Conservation (phyloP, 441 rosid genomes). For the Dalechampia spathulata region DNA sequence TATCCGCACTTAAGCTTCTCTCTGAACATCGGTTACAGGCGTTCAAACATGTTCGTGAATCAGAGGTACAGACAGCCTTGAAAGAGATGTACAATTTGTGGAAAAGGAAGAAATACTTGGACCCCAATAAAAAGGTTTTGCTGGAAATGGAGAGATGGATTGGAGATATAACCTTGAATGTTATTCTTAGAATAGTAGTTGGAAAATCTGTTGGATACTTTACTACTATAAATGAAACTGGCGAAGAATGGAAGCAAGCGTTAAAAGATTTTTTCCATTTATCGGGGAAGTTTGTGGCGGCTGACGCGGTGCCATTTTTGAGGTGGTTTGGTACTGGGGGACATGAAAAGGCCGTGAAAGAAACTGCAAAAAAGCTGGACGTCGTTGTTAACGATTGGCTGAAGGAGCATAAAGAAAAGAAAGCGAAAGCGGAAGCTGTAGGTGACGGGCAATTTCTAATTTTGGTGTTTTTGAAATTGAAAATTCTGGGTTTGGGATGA, state of each 20-base stretch:
- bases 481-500: no score
- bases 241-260: slow-evolving; percentile 4
- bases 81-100: slow-evolving; percentile 20
- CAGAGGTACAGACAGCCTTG: slow-evolving; percentile 15
- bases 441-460: no score
- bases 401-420: no score
- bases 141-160: slow-evolving; percentile 8
- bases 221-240: neutral
- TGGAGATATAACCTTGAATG: slow-evolving; percentile 2
- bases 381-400: no score
- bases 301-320: slow-evolving; percentile 30
- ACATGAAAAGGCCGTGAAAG: no score
- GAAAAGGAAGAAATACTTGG: slow-evolving; percentile 7
- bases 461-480: no score
- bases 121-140: slow-evolving; percentile 1
- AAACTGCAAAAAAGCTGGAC: no score
- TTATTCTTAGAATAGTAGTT: slow-evolving; percentile 13
- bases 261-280: slow-evolving; percentile 15
- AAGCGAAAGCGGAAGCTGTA: no score
- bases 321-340: slow-evolving; percentile 20
- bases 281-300: slow-evolving; percentile 14
- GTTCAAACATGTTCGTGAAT: slow-evolving; percentile 22
- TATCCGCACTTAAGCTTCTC: slow-evolving; percentile 31
- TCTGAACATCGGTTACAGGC: slow-evolving; percentile 26
- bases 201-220: slow-evolving; percentile 17